Conservation (phyloP, 371 early-diverging fungal species). For the Apophysomyces elegans region DNA sequence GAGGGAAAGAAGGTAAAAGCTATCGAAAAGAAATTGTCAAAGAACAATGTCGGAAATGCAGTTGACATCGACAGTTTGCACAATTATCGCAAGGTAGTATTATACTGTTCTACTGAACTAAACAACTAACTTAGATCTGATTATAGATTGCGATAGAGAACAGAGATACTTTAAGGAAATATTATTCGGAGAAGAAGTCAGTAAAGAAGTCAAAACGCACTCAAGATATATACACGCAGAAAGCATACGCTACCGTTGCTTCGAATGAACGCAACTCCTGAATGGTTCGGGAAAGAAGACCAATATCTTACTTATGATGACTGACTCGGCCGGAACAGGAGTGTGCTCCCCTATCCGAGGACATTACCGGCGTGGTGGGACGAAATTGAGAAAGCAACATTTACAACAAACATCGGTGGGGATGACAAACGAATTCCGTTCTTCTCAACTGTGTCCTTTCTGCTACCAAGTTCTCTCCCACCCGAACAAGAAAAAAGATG, state of each 20-base stretch:
- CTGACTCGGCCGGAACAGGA: neutral
- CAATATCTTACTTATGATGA: slow-evolving; percentile 1
- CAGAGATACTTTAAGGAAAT: neutral
- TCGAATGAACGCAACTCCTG: neutral
- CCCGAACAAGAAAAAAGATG: slow-evolving; percentile 4
- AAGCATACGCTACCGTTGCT: neutral
- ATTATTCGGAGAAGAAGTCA: neutral
- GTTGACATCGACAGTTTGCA: too few species aligned
- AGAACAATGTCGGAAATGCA: too few species aligned
- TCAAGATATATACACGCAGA: neutral
- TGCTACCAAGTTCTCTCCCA: neutral
- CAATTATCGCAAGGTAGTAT: too few species aligned
- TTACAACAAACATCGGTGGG: neutral
- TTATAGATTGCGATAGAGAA: neutral
- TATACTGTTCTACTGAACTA: too few species aligned
- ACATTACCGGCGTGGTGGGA: neutral
- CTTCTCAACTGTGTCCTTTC: neutral
- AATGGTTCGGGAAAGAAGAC: neutral
- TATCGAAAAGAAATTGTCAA: too few species aligned
- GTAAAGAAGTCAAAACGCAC: neutral
- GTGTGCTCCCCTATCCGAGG: neutral
- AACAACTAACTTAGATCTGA: too few species aligned
- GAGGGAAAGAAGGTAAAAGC: too few species aligned
- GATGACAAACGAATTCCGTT: neutral
- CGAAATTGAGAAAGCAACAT: neutral